These are phyloP conservation scores for Isoetes taiwanensis DNA, from an alignment of 75 land plant species.

Conservation along the genomic window DNA sequence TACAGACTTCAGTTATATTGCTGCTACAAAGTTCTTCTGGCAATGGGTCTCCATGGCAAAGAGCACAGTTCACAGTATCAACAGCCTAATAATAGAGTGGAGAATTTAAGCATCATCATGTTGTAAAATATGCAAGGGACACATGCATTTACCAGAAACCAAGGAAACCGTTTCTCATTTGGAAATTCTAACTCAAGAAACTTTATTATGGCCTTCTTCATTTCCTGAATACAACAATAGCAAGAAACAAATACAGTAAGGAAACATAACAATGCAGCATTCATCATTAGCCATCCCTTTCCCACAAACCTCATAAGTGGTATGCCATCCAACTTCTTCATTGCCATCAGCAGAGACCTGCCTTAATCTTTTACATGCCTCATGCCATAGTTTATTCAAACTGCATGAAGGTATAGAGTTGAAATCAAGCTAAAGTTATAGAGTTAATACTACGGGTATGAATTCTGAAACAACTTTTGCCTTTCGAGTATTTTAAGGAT, in stretches of 20 bases:
- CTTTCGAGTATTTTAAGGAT: background rate
- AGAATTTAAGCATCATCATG: background rate
- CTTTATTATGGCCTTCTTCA: background rate
- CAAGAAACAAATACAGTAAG: background rate
- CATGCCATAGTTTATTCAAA: background rate
- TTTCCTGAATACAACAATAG: background rate
- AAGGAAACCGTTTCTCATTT: background rate
- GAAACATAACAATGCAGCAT: no score
- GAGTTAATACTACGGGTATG: no score
- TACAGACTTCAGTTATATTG: background rate
- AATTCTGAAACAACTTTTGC: background rate
- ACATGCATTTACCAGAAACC: background rate
- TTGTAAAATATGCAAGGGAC: background rate
- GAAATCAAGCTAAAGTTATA: no score
- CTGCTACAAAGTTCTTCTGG: background rate
- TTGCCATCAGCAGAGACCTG: background rate
- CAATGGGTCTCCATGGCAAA: background rate
- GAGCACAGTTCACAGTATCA: background rate
- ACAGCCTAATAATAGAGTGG: background rate
- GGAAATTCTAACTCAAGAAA: background rate
- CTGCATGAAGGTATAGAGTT: background rate
- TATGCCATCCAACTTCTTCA: slow-evolving; percentile 1
- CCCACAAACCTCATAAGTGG: background rate
- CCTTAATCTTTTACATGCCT: background rate
- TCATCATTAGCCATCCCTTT: no score